A percentile compares a stretch with the other conserved stretches of the same genome.
phyloP scores from a whole-genome alignment of 225 moss, liverwort and hornwort species.

The Neckera pumila region DNA sequence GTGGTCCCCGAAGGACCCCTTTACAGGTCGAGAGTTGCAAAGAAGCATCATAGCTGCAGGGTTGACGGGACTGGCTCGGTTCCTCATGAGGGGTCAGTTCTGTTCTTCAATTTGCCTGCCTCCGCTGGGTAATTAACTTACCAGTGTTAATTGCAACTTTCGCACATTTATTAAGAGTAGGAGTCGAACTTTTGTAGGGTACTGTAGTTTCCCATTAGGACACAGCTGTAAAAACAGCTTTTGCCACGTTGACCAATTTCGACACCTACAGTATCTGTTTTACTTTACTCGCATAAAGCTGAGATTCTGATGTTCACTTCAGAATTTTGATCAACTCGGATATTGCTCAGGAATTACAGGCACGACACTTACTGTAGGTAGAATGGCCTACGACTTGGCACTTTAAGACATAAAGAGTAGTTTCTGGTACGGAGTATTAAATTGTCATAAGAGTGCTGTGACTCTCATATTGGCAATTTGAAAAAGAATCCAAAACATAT shows the following conservation, averaged over 20 bases:
- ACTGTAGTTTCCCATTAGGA: background rate
- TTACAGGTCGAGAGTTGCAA: background rate
- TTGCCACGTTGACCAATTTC: background rate
- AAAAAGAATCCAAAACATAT: fast-evolving
- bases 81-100: background rate
- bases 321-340: background rate
- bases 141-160: background rate
- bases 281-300: background rate
- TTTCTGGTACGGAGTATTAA: too few relatives aligned
- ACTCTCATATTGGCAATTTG: background rate
- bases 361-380: background rate
- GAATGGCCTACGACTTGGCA: background rate
- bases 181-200: background rate
- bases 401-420: background rate
- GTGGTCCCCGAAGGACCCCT: background rate
- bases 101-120: background rate
- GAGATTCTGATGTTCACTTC: too few relatives aligned
- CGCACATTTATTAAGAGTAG: background rate
- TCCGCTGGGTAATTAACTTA: background rate
- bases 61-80: background rate
- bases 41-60: background rate
- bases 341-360: background rate
- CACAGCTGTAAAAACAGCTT: background rate
- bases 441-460: background rate
- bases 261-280: background rate